Evolutionary conservation across 495 filamentous ascomycete species (phyloP), one percentile per base, ranked within the genome.

Genomic region (Podospora fimiseda): DNA sequence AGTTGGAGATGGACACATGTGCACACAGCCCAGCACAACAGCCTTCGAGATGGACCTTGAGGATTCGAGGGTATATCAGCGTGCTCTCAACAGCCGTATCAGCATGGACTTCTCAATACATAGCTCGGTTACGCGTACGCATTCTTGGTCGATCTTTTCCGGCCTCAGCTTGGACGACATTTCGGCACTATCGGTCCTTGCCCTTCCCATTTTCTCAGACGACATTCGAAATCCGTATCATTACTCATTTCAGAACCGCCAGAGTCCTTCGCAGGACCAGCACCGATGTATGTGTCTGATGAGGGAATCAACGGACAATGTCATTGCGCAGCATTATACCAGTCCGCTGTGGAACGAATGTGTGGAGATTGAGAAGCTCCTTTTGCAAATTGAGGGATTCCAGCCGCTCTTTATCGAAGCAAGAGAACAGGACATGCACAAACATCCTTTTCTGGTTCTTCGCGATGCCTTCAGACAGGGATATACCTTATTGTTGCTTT

Each of bases 91-190:
- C 11, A 6, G 50, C 24, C 52, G 59, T 8, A 46, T 54, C 6
- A 59, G 38, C 19, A 61, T 64, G 50, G 59, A 64, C 43, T 59
- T 59, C 24, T 61, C 61, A 14, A 51, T 56, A 19, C 51, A 55
- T 4, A 61, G 50, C 24, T 64, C 61, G 7, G 9, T 64, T 2
- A 43, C 52, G 16, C 9, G 19, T 8, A 46, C 55, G 2, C 21
- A 59, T 9, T 52, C 51, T 20, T 53, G 48, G 55, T 64, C 61
- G 13, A 15, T 45, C 13, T 45, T 60, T 20, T 60, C 62, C 13
- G 48, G 50, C 8, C 37, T 53, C 21, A 64, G 48, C 23, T 23
- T 64, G 11, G 51, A 46, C 36, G 44, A 64, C 2, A 24, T 64
- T 0, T 64, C 62, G 0, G 44, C 38, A 40, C 43, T 58, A 13